These are phyloP conservation scores for Ambrosia hybrid DNA, from an alignment of 140 eudicot genomes.

Conservation along the genomic window DNA sequence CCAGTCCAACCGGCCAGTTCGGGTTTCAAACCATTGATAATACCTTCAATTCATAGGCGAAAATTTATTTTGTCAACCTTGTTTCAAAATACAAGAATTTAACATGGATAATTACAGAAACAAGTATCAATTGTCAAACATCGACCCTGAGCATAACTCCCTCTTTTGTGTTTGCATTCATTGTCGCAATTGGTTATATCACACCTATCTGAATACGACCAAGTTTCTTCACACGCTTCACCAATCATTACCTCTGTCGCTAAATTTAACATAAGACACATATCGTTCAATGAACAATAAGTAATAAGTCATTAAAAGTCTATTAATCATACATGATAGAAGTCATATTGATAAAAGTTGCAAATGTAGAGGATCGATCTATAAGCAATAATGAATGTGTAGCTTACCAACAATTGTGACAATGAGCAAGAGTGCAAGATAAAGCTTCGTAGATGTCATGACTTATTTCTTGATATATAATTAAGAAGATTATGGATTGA, in stretches of 20 bases:
- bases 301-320: background rate
- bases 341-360: background rate
- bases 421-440: background rate
- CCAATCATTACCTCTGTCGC: background rate
- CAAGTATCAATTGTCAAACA: slow-evolving; percentile 3
- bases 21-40: background rate
- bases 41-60: background rate
- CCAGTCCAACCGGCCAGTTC: too few relatives aligned
- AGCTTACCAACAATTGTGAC: slow-evolving; percentile 6
- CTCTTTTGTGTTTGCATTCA: background rate
- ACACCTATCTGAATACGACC: background rate
- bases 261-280: background rate
- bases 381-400: background rate
- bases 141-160: background rate
- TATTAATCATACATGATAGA: too few relatives aligned
- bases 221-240: background rate
- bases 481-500: background rate
- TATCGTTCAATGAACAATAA: background rate
- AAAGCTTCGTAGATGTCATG: background rate
- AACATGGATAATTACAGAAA: background rate
- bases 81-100: background rate
- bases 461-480: background rate
- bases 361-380: background rate
- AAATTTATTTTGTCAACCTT: background rate
- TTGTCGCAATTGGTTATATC: background rate